Base-by-base conservation (phyloP, 2,329 filamentous ascomycete genomes). In the Clathrospora elynae region DNA sequence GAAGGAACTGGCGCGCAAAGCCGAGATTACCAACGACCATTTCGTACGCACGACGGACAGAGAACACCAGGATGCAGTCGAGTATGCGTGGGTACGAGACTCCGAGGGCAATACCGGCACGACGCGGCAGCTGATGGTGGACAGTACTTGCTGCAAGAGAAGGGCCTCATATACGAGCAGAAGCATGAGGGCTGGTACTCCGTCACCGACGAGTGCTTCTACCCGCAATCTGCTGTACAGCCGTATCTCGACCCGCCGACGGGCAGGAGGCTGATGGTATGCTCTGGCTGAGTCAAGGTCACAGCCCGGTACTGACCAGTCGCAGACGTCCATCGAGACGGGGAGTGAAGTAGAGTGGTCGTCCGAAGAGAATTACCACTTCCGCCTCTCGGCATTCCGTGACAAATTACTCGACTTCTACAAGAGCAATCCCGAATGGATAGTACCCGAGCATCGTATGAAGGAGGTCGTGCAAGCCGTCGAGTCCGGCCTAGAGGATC, bases 151-250 rank as follows among this genome's bases (percentile, higher is more conserved):
- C 76, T 99, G 46, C 79, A 85, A 60, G 83, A 90, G 40, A 78
- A 80, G 32, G 86, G 87, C 6, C 85, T 87, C 48, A 86, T 97
- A 39, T 96, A 96, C 71, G 84, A 87, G 61, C 83, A 84, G 8
- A 89, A 87, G 57, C 93, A 97, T 61, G 83, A 90, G 65, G 93
- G 93, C 2, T 99, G 93, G 93, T 99, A 99, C 70, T 93, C 88
- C 42, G 86, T 99, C 39, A 90, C 88, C 67, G 93, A 99, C 68
- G 93, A 99, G 77, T 92, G 92, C 25, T 99, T 95, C 71, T 97
- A 96, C 66, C 90, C 92, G 0, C 80, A 86, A 38, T 82, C 83
- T 5, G 76, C 84, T 61, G 83, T 97, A 17, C 83, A 90, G 61
- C 80, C 86, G 29, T 81, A 84, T 35, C 74, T 93, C 24, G 87